Percentiles rank a stretch among this genome's conserved stretches.
Conservation (phyloP, 371 early-diverging fungal genomes). For the Amoeboaphelidium occidentale region DNA sequence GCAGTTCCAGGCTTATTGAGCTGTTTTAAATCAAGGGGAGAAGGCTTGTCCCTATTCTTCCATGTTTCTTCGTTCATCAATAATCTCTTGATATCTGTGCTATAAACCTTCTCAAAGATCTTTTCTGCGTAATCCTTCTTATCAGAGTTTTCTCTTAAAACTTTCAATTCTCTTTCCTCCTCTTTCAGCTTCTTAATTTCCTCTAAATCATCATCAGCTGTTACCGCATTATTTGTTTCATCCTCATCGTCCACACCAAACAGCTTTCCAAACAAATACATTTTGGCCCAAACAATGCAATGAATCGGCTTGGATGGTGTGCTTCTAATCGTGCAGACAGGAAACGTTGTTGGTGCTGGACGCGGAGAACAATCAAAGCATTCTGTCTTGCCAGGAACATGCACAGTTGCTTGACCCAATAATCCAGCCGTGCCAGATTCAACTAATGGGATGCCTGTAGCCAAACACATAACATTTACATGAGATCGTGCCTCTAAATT, state of each 20-base stretch:
- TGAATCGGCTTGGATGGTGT: slow-evolving; percentile 92
- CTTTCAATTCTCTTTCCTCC: slow-evolving; percentile 40
- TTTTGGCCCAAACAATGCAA: slow-evolving; percentile 98
- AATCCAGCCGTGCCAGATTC: slow-evolving; percentile 97
- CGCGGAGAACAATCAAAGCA: slow-evolving; percentile 97
- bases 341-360: slow-evolving; percentile 57
- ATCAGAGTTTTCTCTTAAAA: slow-evolving; percentile 29
- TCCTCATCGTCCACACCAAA: slow-evolving; percentile 31
- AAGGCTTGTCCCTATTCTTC: slow-evolving; percentile 17
- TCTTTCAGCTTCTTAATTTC: slow-evolving; percentile 40
- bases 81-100: slow-evolving; percentile 44
- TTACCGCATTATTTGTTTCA: slow-evolving; percentile 15
- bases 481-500: slow-evolving; percentile 88
- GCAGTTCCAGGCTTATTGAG: neutral
- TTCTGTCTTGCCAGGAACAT: slow-evolving; percentile 28
- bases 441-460: slow-evolving; percentile 61
- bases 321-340: slow-evolving; percentile 94
- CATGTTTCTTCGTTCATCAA: slow-evolving; percentile 69
- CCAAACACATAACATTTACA: slow-evolving; percentile 88
- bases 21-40: neutral
- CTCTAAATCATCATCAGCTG: slow-evolving; percentile 12
- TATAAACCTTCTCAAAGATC: slow-evolving; percentile 56
- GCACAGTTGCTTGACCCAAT: slow-evolving; percentile 74
- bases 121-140: slow-evolving; percentile 30
- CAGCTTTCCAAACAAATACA: slow-evolving; percentile 44